Conservation (phyloP, 2,329 filamentous ascomycete species). For the Neoscytalidium dimidiatum region DNA sequence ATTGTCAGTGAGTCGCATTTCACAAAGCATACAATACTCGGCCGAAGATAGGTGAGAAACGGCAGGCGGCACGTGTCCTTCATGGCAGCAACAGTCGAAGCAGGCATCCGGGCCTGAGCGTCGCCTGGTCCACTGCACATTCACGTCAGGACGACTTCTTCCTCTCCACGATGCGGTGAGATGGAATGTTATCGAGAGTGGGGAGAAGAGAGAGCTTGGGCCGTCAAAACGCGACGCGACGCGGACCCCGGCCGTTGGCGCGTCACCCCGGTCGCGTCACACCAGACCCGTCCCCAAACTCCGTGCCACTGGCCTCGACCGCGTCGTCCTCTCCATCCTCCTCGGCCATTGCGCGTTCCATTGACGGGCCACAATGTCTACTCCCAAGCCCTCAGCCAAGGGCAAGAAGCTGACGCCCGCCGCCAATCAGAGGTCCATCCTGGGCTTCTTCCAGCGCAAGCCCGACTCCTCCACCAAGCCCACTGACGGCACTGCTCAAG, state of each 20-base stretch:
- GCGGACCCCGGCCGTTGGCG: neutral
- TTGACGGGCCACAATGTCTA: slow-evolving; percentile 32
- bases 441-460: slow-evolving; percentile 75
- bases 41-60: too few species aligned
- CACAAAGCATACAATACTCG: too few species aligned
- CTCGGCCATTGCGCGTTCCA: neutral
- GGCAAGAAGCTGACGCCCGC: slow-evolving; percentile 49
- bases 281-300: neutral
- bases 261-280: slow-evolving; percentile 2
- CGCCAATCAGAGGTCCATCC: slow-evolving; percentile 68
- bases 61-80: too few species aligned
- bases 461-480: slow-evolving; percentile 49
- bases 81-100: too few species aligned
- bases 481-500: too few species aligned
- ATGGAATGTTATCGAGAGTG: neutral
- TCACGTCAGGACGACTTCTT: too few species aligned
- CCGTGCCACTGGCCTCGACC: neutral
- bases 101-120: too few species aligned
- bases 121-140: too few species aligned
- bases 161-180: too few species aligned
- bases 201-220: neutral
- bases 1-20: too few species aligned
- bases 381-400: slow-evolving; percentile 41
- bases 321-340: neutral
- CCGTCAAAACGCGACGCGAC: neutral